These are phyloP conservation scores for Solanum hybrid DNA, from an alignment of 305 asterid genomes.

Conservation along the genomic window DNA sequence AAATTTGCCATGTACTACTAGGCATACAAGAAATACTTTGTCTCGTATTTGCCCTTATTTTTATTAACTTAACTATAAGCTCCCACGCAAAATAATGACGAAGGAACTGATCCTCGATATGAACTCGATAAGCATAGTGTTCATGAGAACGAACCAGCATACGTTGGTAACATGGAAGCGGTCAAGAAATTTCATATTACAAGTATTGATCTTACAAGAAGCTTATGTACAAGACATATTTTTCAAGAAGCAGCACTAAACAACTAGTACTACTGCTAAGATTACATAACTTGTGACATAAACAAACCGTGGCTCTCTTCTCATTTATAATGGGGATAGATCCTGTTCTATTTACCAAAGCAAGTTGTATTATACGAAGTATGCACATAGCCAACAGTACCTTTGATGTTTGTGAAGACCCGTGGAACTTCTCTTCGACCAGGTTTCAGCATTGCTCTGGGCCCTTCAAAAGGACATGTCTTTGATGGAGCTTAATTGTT, in stretches of 20 bases:
- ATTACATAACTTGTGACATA: neutral
- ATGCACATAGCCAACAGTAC: neutral
- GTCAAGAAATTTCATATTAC: neutral
- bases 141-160: neutral
- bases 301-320: neutral
- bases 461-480: conserved; percentile 10
- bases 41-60: neutral
- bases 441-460: neutral
- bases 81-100: neutral
- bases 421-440: neutral
- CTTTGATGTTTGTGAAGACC: neutral
- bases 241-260: neutral
- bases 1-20: neutral
- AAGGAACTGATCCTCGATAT: neutral
- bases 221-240: neutral
- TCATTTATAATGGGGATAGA: neutral
- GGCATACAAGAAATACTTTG: neutral
- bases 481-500: conserved; percentile 5
- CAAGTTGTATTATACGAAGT: neutral
- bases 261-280: neutral
- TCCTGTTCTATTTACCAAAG: neutral
- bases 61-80: neutral
- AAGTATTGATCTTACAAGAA: neutral
- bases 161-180: neutral
- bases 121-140: neutral